A percentile compares a stretch with the other conserved stretches of the same genome.
Conservation (phyloP, 768 basidiomycete genomes). For the Tubosaeta sp. region DNA sequence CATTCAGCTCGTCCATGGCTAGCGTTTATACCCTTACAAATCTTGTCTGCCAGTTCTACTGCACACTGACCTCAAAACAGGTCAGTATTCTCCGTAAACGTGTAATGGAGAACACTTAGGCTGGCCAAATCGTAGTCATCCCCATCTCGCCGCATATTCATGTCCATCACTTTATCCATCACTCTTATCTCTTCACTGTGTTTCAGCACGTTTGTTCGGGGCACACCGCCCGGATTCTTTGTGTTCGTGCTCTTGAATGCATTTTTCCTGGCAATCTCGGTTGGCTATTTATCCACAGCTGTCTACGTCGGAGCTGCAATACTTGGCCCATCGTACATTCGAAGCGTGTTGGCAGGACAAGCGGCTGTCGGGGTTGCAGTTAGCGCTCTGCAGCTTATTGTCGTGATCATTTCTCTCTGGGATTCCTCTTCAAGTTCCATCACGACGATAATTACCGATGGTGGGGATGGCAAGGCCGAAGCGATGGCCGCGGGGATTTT, state of each 20-base stretch:
- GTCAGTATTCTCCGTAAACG: slow-evolving; percentile 35
- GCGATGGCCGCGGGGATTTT: slow-evolving; percentile 70
- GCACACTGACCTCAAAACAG: slow-evolving; percentile 63
- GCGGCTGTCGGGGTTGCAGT: slow-evolving; percentile 81
- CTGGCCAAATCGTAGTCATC: slow-evolving; percentile 42
- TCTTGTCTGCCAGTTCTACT: slow-evolving; percentile 69
- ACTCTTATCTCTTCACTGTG: slow-evolving; percentile 56
- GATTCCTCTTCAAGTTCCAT: slow-evolving; percentile 32
- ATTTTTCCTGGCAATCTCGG: slow-evolving; percentile 52
- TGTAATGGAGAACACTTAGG: slow-evolving; percentile 2
- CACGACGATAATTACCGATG: slow-evolving; percentile 17
- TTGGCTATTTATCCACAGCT: slow-evolving; percentile 76
- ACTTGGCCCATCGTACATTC: slow-evolving; percentile 69
- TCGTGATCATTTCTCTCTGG: slow-evolving; percentile 56
- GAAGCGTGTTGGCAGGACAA: slow-evolving; percentile 78
- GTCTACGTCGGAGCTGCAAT: slow-evolving; percentile 77
- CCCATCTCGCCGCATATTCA: slow-evolving; percentile 53
- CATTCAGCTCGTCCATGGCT: slow-evolving; percentile 66
- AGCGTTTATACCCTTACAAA: slow-evolving; percentile 62
- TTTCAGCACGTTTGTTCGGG: slow-evolving; percentile 59
- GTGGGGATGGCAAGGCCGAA: slow-evolving; percentile 46
- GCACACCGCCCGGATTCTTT: slow-evolving; percentile 58
- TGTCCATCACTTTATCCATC: slow-evolving; percentile 47
- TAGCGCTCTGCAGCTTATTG: slow-evolving; percentile 69
- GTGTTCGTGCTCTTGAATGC: slow-evolving; percentile 61